A percentile compares a stretch with the other conserved stretches of the same genome.
Conservation (phyloP, 1,139 yeast species). For the Lodderomyces pseudojiufengensis region DNA sequence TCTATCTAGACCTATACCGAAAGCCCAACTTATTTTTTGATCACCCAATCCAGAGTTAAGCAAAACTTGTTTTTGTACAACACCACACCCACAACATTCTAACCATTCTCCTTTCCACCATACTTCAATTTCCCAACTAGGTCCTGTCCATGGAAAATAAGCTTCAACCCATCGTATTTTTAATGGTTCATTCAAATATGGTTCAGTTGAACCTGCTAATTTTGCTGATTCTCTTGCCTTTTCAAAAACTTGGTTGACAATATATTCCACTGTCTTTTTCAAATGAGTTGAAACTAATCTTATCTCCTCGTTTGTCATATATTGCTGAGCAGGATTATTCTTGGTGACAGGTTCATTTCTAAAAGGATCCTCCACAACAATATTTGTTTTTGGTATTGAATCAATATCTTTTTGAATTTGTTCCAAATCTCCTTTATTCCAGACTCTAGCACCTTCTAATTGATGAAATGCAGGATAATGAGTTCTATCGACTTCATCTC, state of each 20-base stretch:
- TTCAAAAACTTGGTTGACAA: slow-evolving; percentile 81
- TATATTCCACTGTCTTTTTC: slow-evolving; percentile 77
- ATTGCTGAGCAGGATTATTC: slow-evolving; percentile 74
- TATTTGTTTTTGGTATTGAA: slow-evolving; percentile 63
- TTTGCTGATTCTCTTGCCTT: slow-evolving; percentile 68
- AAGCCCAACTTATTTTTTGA: slow-evolving; percentile 87
- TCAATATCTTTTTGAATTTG: slow-evolving; percentile 54
- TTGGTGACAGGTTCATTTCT: slow-evolving; percentile 44
- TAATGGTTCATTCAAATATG: slow-evolving; percentile 68
- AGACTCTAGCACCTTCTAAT: slow-evolving; percentile 92
- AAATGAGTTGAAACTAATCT: slow-evolving; percentile 71
- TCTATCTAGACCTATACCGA: slow-evolving; percentile 93
- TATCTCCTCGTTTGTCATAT: slow-evolving; percentile 68
- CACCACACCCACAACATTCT: slow-evolving; percentile 96
- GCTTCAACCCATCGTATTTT: slow-evolving; percentile 94
- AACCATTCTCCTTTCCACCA: slow-evolving; percentile 99
- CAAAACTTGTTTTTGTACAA: slow-evolving; percentile 76
- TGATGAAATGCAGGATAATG: slow-evolving; percentile 98
- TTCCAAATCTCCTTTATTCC: slow-evolving; percentile 54
- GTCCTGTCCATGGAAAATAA: slow-evolving; percentile 97
- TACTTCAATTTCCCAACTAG: slow-evolving; percentile 97
- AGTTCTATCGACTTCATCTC: slow-evolving; percentile 92
- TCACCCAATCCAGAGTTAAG: slow-evolving; percentile 64
- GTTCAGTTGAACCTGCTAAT: slow-evolving; percentile 59
- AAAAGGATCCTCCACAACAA: slow-evolving; percentile 74